Conservation (phyloP, 2,329 filamentous ascomycete genomes). For the Emmonsia crescens region DNA sequence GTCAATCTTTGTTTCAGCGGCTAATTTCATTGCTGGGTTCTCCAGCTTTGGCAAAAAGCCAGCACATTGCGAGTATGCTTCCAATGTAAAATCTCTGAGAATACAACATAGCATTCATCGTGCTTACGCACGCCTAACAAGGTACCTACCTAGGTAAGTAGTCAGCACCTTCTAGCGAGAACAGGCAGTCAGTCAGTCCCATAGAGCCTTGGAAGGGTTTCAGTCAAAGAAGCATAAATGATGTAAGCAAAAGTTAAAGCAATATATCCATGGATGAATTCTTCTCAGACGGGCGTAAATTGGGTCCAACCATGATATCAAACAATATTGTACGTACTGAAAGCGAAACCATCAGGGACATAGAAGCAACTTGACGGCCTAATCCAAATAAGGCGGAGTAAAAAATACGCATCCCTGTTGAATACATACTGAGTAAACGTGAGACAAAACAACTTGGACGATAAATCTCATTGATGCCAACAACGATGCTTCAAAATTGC, state of each 20-base stretch:
- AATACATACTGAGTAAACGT: background rate
- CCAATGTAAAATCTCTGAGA: background rate
- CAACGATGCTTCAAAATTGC: background rate
- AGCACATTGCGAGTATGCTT: background rate
- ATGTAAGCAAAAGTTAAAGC: background rate
- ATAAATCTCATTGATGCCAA: background rate
- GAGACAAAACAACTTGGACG: background rate
- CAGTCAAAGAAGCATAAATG: background rate
- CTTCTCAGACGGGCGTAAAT: background rate
- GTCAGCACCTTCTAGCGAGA: too few species aligned
- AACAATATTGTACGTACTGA: background rate
- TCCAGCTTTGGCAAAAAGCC: too few species aligned
- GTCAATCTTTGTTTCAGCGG: background rate
- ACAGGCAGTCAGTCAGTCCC: background rate
- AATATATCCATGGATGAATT: background rate
- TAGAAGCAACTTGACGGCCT: background rate
- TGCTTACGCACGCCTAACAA: background rate
- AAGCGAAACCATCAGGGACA: background rate
- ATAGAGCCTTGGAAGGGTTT: background rate
- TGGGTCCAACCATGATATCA: background rate
- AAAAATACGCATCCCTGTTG: background rate
- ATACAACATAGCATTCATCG: background rate
- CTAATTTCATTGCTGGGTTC: background rate
- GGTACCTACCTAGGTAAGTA: too few species aligned
- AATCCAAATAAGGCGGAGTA: background rate